phyloP scores from a whole-genome alignment of 352 stramenopile species.

The Pythium dissimile region DNA sequence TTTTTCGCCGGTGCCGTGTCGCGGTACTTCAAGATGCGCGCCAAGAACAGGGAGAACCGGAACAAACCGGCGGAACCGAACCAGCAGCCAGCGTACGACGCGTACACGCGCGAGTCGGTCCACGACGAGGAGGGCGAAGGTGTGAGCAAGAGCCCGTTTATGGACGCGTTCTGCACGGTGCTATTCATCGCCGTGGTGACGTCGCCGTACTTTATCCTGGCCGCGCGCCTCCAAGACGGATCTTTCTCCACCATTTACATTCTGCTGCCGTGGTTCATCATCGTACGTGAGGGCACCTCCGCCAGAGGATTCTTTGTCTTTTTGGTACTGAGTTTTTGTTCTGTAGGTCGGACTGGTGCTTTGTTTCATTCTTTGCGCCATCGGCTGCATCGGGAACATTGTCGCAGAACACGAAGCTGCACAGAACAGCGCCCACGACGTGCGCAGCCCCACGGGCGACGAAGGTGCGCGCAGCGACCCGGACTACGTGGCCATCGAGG shows the following conservation, averaged over 20 bases:
- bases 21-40: slow-evolving; percentile 47
- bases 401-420: slow-evolving; percentile 39
- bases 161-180: slow-evolving; percentile 53
- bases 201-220: slow-evolving; percentile 81
- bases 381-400: slow-evolving; percentile 62
- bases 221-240: slow-evolving; percentile 60
- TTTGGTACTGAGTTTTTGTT: background rate
- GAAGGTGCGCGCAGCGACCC: slow-evolving; percentile 62
- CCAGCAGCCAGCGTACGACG: slow-evolving; percentile 53
- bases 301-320: background rate
- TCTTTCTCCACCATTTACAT: slow-evolving; percentile 81
- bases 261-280: slow-evolving; percentile 77
- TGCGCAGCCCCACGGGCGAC: slow-evolving; percentile 31
- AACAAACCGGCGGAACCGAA: slow-evolving; percentile 23
- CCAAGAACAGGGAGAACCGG: slow-evolving; percentile 36
- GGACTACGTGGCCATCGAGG: slow-evolving; percentile 62
- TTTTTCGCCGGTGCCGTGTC: slow-evolving; percentile 50
- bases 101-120: slow-evolving; percentile 73
- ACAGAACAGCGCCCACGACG: slow-evolving; percentile 29
- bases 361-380: slow-evolving; percentile 77
- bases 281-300: slow-evolving; percentile 42
- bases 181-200: slow-evolving; percentile 35
- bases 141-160: slow-evolving; percentile 51
- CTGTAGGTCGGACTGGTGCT: slow-evolving; percentile 60
- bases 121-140: slow-evolving; percentile 49